A percentile compares a stretch with the other conserved stretches of the same genome.
Evolutionary conservation across 306 rosid species (phyloP).

Genomic region (Potentilla sterilis): DNA sequence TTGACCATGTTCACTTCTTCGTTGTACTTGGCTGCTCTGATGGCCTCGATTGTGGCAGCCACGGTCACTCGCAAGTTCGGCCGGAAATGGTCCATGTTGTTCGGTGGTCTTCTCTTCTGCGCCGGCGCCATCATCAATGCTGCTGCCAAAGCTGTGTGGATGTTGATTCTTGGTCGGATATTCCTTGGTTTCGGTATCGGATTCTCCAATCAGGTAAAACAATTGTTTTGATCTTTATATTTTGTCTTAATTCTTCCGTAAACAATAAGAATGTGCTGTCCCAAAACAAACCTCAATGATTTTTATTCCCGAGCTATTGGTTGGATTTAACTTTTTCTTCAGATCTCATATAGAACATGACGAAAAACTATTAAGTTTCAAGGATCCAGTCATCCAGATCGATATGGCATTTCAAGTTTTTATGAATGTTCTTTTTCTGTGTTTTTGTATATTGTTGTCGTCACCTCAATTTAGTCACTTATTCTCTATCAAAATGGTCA

Average conservation of each 20-base stretch:
- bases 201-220: slow-evolving; percentile 79
- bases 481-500: not conserved
- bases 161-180: slow-evolving; percentile 84
- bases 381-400: not conserved
- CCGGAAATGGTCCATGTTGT: slow-evolving; percentile 70
- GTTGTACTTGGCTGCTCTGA: slow-evolving; percentile 73
- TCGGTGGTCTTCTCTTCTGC: slow-evolving; percentile 72
- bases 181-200: slow-evolving; percentile 95
- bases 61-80: slow-evolving; percentile 71
- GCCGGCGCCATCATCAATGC: slow-evolving; percentile 77
- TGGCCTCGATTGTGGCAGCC: slow-evolving; percentile 78
- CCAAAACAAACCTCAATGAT: slow-evolving; percentile 12
- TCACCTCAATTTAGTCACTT: slow-evolving; percentile 21
- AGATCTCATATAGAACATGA: slow-evolving; percentile 20
- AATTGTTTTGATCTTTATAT: not conserved
- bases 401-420: not conserved
- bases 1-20: slow-evolving; percentile 91
- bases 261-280: slow-evolving; percentile 8
- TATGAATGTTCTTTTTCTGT: not conserved
- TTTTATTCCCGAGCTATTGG: not conserved
- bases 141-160: slow-evolving; percentile 54
- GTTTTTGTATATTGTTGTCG: not conserved
- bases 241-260: not conserved
- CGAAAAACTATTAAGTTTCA: not conserved
- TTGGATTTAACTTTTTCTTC: not conserved